Percentiles rank a stretch among this genome's conserved stretches.
These are phyloP conservation scores for Candida smagusa DNA, from an alignment of 1,139 yeast genomes.

Conservation along the genomic window DNA sequence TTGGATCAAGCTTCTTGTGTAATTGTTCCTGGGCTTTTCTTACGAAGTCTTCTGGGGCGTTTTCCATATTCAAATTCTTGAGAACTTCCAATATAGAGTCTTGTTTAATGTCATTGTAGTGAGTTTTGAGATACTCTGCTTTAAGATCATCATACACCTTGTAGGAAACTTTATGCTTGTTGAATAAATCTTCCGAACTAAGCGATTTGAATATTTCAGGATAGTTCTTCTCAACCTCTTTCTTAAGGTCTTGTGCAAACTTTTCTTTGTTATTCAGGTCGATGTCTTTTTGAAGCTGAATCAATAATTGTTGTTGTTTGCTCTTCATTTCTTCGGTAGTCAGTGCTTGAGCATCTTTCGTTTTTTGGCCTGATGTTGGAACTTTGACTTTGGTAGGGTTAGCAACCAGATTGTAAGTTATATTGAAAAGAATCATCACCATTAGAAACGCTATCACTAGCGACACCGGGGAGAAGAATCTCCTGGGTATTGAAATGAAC, in stretches of 20 bases:
- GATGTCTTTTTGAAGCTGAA: slow-evolving; percentile 14
- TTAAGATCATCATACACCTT: slow-evolving; percentile 21
- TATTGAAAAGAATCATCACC: slow-evolving; percentile 10
- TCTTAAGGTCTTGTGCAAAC: slow-evolving; percentile 13
- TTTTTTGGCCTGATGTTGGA: slow-evolving; percentile 1
- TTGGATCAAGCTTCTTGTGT: slow-evolving; percentile 13
- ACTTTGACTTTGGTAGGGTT: not conserved
- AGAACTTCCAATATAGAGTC: slow-evolving; percentile 18
- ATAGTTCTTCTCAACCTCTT: slow-evolving; percentile 10
- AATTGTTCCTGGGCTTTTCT: slow-evolving; percentile 14
- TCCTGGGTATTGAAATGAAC: slow-evolving; percentile 9
- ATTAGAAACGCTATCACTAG: slow-evolving; percentile 9
- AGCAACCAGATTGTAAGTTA: slow-evolving; percentile 8
- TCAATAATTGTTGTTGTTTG: slow-evolving; percentile 17
- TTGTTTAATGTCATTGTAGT: slow-evolving; percentile 16
- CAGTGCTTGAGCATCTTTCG: slow-evolving; percentile 8
- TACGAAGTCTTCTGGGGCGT: slow-evolving; percentile 8
- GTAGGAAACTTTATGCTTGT: slow-evolving; percentile 17
- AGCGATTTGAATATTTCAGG: slow-evolving; percentile 15
- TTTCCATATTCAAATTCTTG: slow-evolving; percentile 11
- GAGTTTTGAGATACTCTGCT: slow-evolving; percentile 16
- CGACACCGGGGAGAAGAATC: slow-evolving; percentile 12
- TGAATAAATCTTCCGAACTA: slow-evolving; percentile 15
- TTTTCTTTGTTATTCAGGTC: slow-evolving; percentile 12
- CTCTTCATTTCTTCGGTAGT: slow-evolving; percentile 9